Evolutionary conservation across 169 alveolate species (phyloP), one percentile per base, ranked within the genome.

Genomic region (Plasmodium reichenowi): DNA sequence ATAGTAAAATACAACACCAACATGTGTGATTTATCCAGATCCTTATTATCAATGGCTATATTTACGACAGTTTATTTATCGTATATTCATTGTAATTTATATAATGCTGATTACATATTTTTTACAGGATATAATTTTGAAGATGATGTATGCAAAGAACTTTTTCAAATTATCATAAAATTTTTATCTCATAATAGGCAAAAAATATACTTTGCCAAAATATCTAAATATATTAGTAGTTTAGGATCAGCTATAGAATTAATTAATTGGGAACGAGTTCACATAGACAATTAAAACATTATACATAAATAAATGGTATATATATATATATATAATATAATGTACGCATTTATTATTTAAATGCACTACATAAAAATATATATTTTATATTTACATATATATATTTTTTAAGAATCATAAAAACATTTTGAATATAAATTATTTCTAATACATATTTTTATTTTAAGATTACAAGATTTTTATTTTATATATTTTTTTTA

Each of bases 51-150:
- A 5, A 80, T 80, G 85, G 83, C 15, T 13, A 67, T 80, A 67
- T 80, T 43, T 68, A 80, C 68, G 45, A n/a, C 56, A 24, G 72
- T 45, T 50, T 73, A 80, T 8, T 38, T 32, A 22, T 38, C 74
- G 3, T 80, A 80, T 71, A 67, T 80, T 58, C 83, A 80, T 62
- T 67, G 90, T 48, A 58, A 68, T 12, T n/a, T 67, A n/a, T 50
- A 67, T 29, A 66, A 80, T 68, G 64, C 58, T 66, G 59, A 68
- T 13, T 52, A 68, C 45, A 60, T 80, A 15, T 24, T 80, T 54
- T 80, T 80, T 80, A 52, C 83, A 24, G 90, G 90, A 7, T 56
- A 54, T n/a, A 59, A 67, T 60, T 71, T 80, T 29, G 83, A 80
- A 3, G 24, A 68, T 29, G 12, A 59, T 10, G 48, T 74, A n/a